Conservation (phyloP, 768 basidiomycete species). For the Lactarius evosmus region DNA sequence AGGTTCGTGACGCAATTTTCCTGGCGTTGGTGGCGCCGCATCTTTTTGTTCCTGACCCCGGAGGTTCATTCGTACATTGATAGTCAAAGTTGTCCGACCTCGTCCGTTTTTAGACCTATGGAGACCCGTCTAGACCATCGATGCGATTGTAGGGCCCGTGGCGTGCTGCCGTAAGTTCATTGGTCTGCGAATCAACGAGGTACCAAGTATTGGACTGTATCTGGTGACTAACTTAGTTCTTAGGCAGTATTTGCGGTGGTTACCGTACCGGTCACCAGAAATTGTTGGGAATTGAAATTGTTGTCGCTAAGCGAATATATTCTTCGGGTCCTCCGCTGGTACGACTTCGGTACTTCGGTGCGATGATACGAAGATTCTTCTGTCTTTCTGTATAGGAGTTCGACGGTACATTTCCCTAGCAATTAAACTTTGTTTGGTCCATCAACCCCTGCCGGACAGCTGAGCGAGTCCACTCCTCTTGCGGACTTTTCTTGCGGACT, state of each 20-base stretch:
- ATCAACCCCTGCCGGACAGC: not conserved
- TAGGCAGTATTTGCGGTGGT: too few relatives aligned
- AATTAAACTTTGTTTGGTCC: not conserved
- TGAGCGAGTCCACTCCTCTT: not conserved
- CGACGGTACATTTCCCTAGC: not conserved
- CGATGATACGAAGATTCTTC: not conserved
- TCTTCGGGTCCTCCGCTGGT: not conserved
- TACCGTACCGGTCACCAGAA: too few relatives aligned
- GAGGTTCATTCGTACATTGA: slow-evolving; percentile 31
- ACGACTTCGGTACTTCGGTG: not conserved
- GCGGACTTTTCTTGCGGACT: not conserved
- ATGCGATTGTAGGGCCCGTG: not conserved
- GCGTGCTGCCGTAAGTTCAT: not conserved
- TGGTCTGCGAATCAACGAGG: not conserved
- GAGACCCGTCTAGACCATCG: slow-evolving; percentile 2
- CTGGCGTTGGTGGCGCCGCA: slow-evolving; percentile 43
- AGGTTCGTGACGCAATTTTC: slow-evolving; percentile 35
- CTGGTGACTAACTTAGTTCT: too few relatives aligned
- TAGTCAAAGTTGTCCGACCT: slow-evolving; percentile 8
- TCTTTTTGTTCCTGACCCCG: slow-evolving; percentile 34
- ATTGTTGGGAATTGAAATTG: too few relatives aligned
- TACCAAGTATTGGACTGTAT: not conserved
- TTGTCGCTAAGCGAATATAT: not conserved
- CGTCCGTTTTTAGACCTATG: slow-evolving; percentile 6
- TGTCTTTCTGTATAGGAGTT: not conserved